Evolutionary conservation across 2,329 filamentous ascomycete species (phyloP), one percentile per base, ranked within the genome.

Genomic region (Neospermospora avenae): DNA sequence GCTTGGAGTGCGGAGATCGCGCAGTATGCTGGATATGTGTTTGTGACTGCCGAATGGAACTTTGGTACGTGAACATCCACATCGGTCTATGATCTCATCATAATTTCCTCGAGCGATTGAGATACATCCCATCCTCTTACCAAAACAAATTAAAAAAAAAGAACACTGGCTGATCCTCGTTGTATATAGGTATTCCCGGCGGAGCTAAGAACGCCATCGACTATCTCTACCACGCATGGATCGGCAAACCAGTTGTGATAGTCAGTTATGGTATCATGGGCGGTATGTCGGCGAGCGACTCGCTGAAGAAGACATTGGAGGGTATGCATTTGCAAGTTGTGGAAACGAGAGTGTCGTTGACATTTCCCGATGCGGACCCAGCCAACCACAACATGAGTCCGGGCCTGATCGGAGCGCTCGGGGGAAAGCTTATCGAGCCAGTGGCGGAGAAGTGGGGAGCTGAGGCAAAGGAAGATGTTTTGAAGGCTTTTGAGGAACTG

Each of bases 131-230:
- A n/a, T n/a, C n/a, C n/a, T n/a, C n/a, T n/a, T n/a, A n/a, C n/a
- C n/a, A n/a, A n/a, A n/a, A n/a, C n/a, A n/a, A n/a, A n/a, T n/a
- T n/a, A n/a, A n/a, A n/a, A n/a, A n/a, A n/a, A n/a, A n/a, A n/a
- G n/a, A n/a, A n/a, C n/a, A n/a, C n/a, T n/a, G n/a, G n/a, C n/a
- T n/a, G n/a, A n/a, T n/a, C n/a, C n/a, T n/a, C n/a, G n/a, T n/a
- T n/a, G n/a, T n/a, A n/a, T n/a, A n/a, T n/a, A n/a, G n/a, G n/a
- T 24, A 72, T 84, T 5, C 74, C 83, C 0, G 82, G 78, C 0
- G 77, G 74, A 6, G 72, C 82, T 52, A 87, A 87, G 74, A 87
- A 86, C 67, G 83, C 84, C 5, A 77, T 87, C 58, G 84, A 87
- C 69, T 86, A 84, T 67, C 75, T 87, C 0, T 79, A 77, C 65